phyloP scores from a whole-genome alignment of 2,329 filamentous ascomycete genomes.

The Periglandula ipomoeae region DNA sequence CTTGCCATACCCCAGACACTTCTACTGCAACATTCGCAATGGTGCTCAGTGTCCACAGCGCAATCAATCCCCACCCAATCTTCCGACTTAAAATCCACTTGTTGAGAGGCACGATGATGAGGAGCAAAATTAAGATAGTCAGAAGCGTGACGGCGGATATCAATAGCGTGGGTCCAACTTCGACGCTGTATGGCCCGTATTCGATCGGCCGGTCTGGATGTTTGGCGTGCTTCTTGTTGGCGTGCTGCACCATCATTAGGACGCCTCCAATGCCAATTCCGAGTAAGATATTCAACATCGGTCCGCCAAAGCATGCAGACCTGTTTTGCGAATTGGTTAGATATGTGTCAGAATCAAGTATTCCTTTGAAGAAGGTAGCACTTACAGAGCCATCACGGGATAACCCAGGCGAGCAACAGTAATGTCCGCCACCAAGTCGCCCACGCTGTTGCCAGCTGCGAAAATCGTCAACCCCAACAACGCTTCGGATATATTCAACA shows the following conservation, averaged over 20 bases:
- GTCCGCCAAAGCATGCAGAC: slow-evolving; percentile 94
- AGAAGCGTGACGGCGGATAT: slow-evolving; percentile 80
- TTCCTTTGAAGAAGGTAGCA: slow-evolving; percentile 12
- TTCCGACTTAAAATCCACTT: slow-evolving; percentile 75
- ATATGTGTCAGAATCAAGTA: background rate
- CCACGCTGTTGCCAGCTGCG: slow-evolving; percentile 89
- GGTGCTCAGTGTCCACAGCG: slow-evolving; percentile 73
- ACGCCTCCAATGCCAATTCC: slow-evolving; percentile 87
- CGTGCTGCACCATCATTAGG: slow-evolving; percentile 72
- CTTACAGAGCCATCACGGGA: slow-evolving; percentile 82
- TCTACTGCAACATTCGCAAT: slow-evolving; percentile 75
- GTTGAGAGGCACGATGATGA: slow-evolving; percentile 76
- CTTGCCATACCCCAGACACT: slow-evolving; percentile 45
- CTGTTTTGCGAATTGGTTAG: slow-evolving; percentile 21
- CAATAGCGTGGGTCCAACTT: slow-evolving; percentile 75
- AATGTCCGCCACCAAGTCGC: slow-evolving; percentile 88
- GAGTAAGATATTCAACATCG: slow-evolving; percentile 93
- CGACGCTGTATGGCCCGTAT: slow-evolving; percentile 72
- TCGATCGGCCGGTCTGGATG: slow-evolving; percentile 55
- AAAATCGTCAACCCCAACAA: slow-evolving; percentile 93
- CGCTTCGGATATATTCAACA: slow-evolving; percentile 87
- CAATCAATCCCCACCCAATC: slow-evolving; percentile 75
- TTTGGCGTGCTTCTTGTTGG: slow-evolving; percentile 54
- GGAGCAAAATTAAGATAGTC: slow-evolving; percentile 65
- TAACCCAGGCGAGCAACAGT: slow-evolving; percentile 90